These are phyloP conservation scores for Plantago major DNA, from an alignment of 257 asterid genomes.

Conservation along the genomic window DNA sequence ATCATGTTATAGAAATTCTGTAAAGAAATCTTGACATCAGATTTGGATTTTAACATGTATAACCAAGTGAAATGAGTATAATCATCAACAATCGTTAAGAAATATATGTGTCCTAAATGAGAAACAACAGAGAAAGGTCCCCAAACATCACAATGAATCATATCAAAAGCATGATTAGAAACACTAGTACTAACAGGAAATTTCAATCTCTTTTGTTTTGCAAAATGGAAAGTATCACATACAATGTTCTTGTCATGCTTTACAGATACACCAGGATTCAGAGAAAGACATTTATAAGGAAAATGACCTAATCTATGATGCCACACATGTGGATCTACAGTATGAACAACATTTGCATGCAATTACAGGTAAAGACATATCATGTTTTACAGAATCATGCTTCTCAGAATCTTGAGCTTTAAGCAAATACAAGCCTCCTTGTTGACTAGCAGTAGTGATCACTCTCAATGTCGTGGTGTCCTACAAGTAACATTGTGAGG, in stretches of 20 bases:
- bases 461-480: too few species aligned
- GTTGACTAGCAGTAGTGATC: too few species aligned
- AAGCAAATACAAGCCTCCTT: too few species aligned
- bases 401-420: background rate
- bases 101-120: constrained; percentile 1
- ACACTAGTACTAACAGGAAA: background rate
- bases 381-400: background rate
- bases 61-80: background rate
- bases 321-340: background rate
- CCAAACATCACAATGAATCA: too few species aligned
- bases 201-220: too few species aligned
- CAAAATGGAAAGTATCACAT: background rate
- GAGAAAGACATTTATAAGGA: too few species aligned
- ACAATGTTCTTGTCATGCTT: background rate
- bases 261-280: too few species aligned
- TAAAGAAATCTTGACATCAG: background rate
- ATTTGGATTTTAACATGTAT: background rate
- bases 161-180: too few species aligned
- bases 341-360: too few species aligned
- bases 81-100: constrained; percentile 1
- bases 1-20: background rate
- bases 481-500: too few species aligned
- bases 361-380: background rate
- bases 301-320: too few species aligned
- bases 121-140: too few species aligned